Base-by-base conservation (phyloP, 306 rosid genomes). In the Ormosia semicastrata region DNA sequence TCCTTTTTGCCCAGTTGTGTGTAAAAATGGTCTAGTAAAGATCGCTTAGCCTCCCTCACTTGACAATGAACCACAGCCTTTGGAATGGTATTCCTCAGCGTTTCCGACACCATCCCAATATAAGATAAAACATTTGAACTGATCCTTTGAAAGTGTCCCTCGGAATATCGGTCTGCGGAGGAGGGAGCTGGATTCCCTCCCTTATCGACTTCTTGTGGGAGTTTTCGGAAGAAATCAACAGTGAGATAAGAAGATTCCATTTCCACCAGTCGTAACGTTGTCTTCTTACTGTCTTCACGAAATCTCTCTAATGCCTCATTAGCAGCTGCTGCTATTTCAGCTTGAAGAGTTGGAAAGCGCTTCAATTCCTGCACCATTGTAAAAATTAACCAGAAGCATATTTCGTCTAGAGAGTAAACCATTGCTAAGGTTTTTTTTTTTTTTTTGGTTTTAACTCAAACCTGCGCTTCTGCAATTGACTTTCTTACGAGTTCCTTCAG, bases 1-100 rank as follows among this genome's bases (percentile, higher is more conserved):
- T 95, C 97, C 76, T 83, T 93, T 85, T 71, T 89, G 68, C 97
- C 97, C 33, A 95, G 67, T 54, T 86, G 91, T 13, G 81, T 57
- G 81, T 95, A 95, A 81, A 95, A 93, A 77, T 85, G 82, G 77
- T 95, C 93, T 18, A 95, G 89, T 82, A 95, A 84, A 0, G 97
- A 73, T 67, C 74, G 67, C 78, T 79, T 84, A 47, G 87, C 81
- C 49, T 84, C 87, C 77, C 81, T 80, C 77, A 95, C 99, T 88
- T 95, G 99, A 85, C 98, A 95, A 84, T 87, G 89, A 84, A 95
- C 99, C 59, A 95, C 99, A 32, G 99, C 98, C 81, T 95, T 95
- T 1, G 99, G 99, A 83, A 95, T 88, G 46, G 97, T 87, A 79
- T 85, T 92, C 88, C 89, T 93, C 68, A 95, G 83, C 0, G 97